These are phyloP conservation scores for Xerocomellus intermedius DNA, from an alignment of 768 basidiomycete genomes.

Conservation along the genomic window DNA sequence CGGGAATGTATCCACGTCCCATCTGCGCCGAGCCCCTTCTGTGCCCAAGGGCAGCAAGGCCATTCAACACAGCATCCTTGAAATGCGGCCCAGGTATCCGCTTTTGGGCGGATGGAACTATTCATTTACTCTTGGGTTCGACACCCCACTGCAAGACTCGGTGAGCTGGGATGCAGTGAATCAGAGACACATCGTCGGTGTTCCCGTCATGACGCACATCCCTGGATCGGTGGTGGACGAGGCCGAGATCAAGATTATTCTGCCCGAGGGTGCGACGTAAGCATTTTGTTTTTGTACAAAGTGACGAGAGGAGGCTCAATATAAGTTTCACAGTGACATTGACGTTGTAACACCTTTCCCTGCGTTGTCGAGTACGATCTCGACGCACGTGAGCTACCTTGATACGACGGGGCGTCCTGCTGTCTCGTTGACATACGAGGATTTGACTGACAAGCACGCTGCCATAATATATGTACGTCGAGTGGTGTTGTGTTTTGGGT, in stretches of 20 bases:
- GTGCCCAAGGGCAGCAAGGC: slow-evolving; percentile 53
- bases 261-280: slow-evolving; percentile 96
- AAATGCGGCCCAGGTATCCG: slow-evolving; percentile 88
- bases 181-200: slow-evolving; percentile 67
- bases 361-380: slow-evolving; percentile 54
- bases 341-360: slow-evolving; percentile 77
- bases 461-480: slow-evolving; percentile 77
- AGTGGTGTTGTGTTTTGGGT: neutral
- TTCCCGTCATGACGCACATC: slow-evolving; percentile 84
- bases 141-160: slow-evolving; percentile 77
- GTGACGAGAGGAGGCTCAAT: slow-evolving; percentile 5
- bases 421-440: slow-evolving; percentile 67
- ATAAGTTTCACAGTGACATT: slow-evolving; percentile 57
- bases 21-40: slow-evolving; percentile 68
- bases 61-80: slow-evolving; percentile 65
- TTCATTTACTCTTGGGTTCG: slow-evolving; percentile 91
- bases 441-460: slow-evolving; percentile 77
- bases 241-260: slow-evolving; percentile 72
- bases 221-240: slow-evolving; percentile 79
- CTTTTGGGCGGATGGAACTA: slow-evolving; percentile 98
- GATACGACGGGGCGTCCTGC: slow-evolving; percentile 88
- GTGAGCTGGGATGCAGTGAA: slow-evolving; percentile 60
- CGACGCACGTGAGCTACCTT: slow-evolving; percentile 83
- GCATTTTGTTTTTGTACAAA: slow-evolving; percentile 30
- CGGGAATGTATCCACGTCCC: slow-evolving; percentile 96